These are phyloP conservation scores for Exserohilum turcica DNA, from an alignment of 2,329 filamentous ascomycete genomes.

Conservation along the genomic window DNA sequence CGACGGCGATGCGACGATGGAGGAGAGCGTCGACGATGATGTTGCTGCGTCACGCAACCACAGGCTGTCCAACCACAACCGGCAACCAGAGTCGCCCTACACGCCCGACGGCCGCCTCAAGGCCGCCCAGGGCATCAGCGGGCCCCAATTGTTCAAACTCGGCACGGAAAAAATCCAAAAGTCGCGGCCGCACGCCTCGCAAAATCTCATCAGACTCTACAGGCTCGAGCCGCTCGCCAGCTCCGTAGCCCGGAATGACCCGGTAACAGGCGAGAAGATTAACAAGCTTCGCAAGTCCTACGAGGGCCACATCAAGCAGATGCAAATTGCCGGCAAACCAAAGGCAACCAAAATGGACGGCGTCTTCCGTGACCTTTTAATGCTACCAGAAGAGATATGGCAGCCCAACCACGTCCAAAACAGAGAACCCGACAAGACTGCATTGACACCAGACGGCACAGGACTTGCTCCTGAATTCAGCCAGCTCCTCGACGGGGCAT, in stretches of 20 bases:
- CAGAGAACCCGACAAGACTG: constrained; percentile 46
- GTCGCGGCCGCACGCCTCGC: constrained; percentile 61
- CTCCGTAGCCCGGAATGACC: constrained; percentile 64
- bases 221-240: constrained; percentile 60
- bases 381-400: constrained; percentile 51
- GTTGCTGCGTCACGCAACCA: constrained; percentile 39
- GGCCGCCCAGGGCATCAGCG: constrained; percentile 38
- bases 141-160: constrained; percentile 44
- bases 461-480: constrained; percentile 30
- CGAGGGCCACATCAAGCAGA: constrained; percentile 57
- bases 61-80: constrained; percentile 55
- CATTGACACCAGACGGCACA: constrained; percentile 36
- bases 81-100: constrained; percentile 44
- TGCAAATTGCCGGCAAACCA: constrained; percentile 56
- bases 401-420: constrained; percentile 46
- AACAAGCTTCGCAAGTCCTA: constrained; percentile 65
- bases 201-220: constrained; percentile 66
- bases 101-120: constrained; percentile 32
- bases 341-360: constrained; percentile 52
- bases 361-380: constrained; percentile 43
- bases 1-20: constrained; percentile 52
- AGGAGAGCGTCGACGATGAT: constrained; percentile 40
- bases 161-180: constrained; percentile 45
- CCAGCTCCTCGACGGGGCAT: constrained; percentile 48
- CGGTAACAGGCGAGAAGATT: constrained; percentile 67